Conservation (phyloP, 495 filamentous ascomycete species). For the Chlorociboria aeruginascens region DNA sequence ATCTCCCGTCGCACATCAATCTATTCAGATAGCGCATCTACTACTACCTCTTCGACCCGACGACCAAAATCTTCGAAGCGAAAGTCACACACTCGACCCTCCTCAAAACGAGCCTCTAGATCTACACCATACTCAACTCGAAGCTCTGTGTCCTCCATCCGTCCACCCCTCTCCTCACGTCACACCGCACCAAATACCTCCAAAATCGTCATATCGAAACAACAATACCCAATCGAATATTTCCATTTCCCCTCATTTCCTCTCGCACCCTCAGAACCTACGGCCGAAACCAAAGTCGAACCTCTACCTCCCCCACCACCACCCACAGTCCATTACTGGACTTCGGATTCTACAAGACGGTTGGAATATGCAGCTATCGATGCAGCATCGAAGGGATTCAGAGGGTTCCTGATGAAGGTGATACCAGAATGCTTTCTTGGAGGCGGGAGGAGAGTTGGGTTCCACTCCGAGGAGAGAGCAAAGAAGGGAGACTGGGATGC, state of each 20-base stretch:
- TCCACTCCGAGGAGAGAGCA: constrained; percentile 32
- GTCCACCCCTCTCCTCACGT: constrained; percentile 4
- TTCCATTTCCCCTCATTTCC: constrained; percentile 18
- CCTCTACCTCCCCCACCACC: constrained; percentile 25
- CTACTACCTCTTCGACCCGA: neutral
- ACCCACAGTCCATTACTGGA: constrained; percentile 46
- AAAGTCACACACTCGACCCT: constrained; percentile 6
- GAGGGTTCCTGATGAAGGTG: constrained; percentile 39
- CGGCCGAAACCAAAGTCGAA: neutral
- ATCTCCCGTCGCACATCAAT: constrained; percentile 4
- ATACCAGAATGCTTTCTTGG: constrained; percentile 44
- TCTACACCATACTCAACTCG: neutral
- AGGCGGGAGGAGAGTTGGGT: constrained; percentile 29
- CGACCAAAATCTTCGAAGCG: constrained; percentile 2
- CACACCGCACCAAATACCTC: constrained; percentile 7
- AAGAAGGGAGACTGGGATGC: constrained; percentile 31
- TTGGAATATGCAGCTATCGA: constrained; percentile 48
- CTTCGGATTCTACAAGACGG: constrained; percentile 38
- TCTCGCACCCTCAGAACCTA: neutral
- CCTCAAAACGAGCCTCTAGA: constrained; percentile 6
- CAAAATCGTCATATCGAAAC: neutral
- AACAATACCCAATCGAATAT: constrained; percentile 9
- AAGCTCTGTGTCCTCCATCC: neutral
- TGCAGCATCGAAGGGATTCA: constrained; percentile 36
- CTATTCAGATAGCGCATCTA: too few relatives aligned